phyloP scores from a whole-genome alignment of 441 rosid genomes.

The Codiaeum variegatum region DNA sequence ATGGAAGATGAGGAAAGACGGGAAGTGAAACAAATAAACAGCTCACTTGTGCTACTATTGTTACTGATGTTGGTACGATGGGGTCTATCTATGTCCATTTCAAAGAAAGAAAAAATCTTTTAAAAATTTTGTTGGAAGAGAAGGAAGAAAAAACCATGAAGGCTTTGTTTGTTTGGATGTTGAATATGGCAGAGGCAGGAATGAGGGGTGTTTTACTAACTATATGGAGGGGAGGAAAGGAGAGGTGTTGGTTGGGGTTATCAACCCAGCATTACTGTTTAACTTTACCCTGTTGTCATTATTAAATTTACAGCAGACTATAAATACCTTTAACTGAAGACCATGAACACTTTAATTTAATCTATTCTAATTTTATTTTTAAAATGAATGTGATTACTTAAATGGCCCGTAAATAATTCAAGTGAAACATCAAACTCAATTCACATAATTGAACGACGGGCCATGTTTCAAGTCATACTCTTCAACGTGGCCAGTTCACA shows the following conservation, averaged over 20 bases:
- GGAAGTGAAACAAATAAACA: conserved; percentile 78
- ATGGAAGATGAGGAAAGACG: conserved; percentile 77
- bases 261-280: too few relatives aligned
- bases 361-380: too few relatives aligned
- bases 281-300: too few relatives aligned
- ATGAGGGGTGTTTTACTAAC: conserved; percentile 17
- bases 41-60: conserved; percentile 42
- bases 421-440: not conserved
- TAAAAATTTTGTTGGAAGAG: too few relatives aligned
- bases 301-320: too few relatives aligned
- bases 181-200: conserved; percentile 23
- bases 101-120: not conserved
- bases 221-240: too few relatives aligned
- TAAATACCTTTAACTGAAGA: too few relatives aligned
- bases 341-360: too few relatives aligned
- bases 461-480: not conserved
- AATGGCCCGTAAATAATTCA: not conserved
- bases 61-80: conserved; percentile 52
- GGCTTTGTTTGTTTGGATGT: conserved; percentile 15
- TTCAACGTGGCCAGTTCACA: conserved; percentile 24
- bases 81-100: conserved; percentile 70
- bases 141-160: not conserved
- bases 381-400: not conserved
- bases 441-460: not conserved
- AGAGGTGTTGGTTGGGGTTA: too few relatives aligned